phyloP scores from a whole-genome alignment of 495 filamentous ascomycete species.

The Saxophila tyrrhenica region DNA sequence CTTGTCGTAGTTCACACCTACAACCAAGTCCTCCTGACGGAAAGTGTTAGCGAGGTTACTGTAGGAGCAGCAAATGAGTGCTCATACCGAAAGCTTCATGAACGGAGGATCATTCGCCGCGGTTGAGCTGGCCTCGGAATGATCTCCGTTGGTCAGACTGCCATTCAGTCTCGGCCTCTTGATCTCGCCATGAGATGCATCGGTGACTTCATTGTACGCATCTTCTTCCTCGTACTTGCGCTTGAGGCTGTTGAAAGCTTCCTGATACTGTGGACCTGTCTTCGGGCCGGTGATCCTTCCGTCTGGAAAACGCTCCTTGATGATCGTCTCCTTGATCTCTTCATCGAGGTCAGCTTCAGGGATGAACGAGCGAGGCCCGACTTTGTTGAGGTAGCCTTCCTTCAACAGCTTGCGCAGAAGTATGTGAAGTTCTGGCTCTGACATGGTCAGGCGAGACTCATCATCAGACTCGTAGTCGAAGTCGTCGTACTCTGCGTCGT shows the following conservation, averaged over 20 bases:
- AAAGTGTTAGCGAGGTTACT: conserved; percentile 2
- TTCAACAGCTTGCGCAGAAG: conserved; percentile 37
- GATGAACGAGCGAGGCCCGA: conserved; percentile 41
- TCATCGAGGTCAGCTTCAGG: conserved; percentile 40
- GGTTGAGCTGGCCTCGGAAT: too few relatives aligned
- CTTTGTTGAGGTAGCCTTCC: conserved; percentile 39
- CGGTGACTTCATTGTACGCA: conserved; percentile 35
- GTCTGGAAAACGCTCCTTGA: conserved; percentile 25
- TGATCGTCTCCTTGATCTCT: conserved; percentile 36
- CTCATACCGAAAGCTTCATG: conserved; percentile 17
- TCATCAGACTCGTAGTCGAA: too few relatives aligned
- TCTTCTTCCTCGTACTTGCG: conserved; percentile 42
- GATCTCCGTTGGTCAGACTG: conserved; percentile 11
- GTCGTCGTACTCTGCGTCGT: too few relatives aligned
- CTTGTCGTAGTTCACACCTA: conserved; percentile 80
- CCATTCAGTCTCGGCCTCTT: conserved; percentile 16
- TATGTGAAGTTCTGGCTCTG: conserved; percentile 27
- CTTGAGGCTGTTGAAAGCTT: conserved; percentile 45
- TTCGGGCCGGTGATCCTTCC: conserved; percentile 24
- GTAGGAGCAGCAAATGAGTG: background rate
- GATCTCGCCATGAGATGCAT: conserved; percentile 10
- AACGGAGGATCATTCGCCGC: too few relatives aligned
- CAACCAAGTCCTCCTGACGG: conserved; percentile 45
- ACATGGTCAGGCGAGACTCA: background rate
- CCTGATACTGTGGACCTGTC: conserved; percentile 23